Evolutionary conservation across 495 filamentous ascomycete species (phyloP).

Genomic region (Neurospora sp.): DNA sequence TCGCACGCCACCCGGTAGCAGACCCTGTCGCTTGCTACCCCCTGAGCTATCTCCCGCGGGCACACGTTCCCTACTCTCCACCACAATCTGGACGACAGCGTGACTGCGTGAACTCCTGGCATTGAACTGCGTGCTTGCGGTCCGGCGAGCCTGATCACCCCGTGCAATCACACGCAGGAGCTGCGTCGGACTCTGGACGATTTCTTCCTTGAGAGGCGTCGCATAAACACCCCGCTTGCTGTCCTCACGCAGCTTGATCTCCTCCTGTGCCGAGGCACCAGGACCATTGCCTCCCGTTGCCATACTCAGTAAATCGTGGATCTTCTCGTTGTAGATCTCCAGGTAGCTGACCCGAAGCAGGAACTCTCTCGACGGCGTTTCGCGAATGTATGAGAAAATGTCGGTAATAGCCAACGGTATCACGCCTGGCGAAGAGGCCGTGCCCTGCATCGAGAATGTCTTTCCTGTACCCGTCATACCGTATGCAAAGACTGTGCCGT

Average conservation of each 20-base stretch:
- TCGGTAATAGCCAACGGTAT: slow-evolving; percentile 96
- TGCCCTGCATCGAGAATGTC: slow-evolving; percentile 99
- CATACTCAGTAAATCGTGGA: slow-evolving; percentile 83
- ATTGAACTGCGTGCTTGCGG: slow-evolving; percentile 92
- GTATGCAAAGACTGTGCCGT: slow-evolving; percentile 97
- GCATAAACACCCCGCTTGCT: slow-evolving; percentile 95
- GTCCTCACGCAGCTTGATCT: slow-evolving; percentile 95
- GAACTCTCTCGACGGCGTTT: slow-evolving; percentile 91
- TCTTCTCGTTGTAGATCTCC: slow-evolving; percentile 98
- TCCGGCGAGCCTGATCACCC: slow-evolving; percentile 81
- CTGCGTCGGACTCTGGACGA: slow-evolving; percentile 95
- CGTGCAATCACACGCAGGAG: slow-evolving; percentile 89
- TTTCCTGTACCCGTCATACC: slow-evolving; percentile 99
- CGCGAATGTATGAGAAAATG: slow-evolving; percentile 96
- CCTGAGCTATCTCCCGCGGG: slow-evolving; percentile 36
- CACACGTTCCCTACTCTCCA: slow-evolving; percentile 85
- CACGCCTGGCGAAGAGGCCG: slow-evolving; percentile 90
- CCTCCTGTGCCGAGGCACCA: slow-evolving; percentile 53
- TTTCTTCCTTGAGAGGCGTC: slow-evolving; percentile 92
- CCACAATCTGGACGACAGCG: slow-evolving; percentile 96
- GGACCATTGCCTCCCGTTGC: slow-evolving; percentile 36
- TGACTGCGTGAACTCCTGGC: slow-evolving; percentile 93
- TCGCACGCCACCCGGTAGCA: slow-evolving; percentile 81
- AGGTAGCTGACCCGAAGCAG: slow-evolving; percentile 93
- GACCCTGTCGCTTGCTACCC: slow-evolving; percentile 56